A percentile compares a stretch with the other conserved stretches of the same genome.
These are phyloP conservation scores for Sphaerulina musiva DNA, from an alignment of 2,329 filamentous ascomycete genomes.

Conservation along the genomic window DNA sequence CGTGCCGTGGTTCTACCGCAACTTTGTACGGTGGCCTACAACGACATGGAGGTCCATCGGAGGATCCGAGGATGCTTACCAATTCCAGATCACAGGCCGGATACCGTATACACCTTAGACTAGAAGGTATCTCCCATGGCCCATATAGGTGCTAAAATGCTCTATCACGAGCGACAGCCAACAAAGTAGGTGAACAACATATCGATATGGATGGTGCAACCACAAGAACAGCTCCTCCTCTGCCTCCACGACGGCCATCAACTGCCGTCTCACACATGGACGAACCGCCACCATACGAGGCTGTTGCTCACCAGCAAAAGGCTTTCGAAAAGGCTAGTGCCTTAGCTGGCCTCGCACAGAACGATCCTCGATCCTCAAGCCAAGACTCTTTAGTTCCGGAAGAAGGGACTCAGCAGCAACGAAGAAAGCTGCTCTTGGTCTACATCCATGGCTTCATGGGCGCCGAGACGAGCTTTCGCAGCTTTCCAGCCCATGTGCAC, in stretches of 20 bases:
- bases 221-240: not conserved
- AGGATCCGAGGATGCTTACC: not conserved
- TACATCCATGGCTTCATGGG: slow-evolving; percentile 92
- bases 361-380: slow-evolving; percentile 42
- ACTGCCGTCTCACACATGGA: slow-evolving; percentile 10
- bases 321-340: slow-evolving; percentile 17
- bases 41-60: too few species aligned
- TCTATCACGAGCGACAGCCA: not conserved
- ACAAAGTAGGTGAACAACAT: not conserved
- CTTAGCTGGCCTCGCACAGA: slow-evolving; percentile 9
- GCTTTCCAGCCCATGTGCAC: slow-evolving; percentile 83
- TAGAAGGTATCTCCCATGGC: not conserved
- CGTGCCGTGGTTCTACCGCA: too few species aligned
- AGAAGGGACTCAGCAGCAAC: slow-evolving; percentile 29
- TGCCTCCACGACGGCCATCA: slow-evolving; percentile 5
- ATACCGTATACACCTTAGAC: not conserved
- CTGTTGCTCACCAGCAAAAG: slow-evolving; percentile 16
- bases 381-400: slow-evolving; percentile 42
- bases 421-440: slow-evolving; percentile 61
- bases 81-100: not conserved
- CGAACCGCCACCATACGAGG: slow-evolving; percentile 17
- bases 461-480: slow-evolving; percentile 76
- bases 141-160: not conserved
- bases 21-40: too few species aligned
- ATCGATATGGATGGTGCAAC: not conserved